Evolutionary conservation across 1,284 basidiomycete species (phyloP), one percentile per base, ranked within the genome.

Genomic region (Hymenochaete sp.): DNA sequence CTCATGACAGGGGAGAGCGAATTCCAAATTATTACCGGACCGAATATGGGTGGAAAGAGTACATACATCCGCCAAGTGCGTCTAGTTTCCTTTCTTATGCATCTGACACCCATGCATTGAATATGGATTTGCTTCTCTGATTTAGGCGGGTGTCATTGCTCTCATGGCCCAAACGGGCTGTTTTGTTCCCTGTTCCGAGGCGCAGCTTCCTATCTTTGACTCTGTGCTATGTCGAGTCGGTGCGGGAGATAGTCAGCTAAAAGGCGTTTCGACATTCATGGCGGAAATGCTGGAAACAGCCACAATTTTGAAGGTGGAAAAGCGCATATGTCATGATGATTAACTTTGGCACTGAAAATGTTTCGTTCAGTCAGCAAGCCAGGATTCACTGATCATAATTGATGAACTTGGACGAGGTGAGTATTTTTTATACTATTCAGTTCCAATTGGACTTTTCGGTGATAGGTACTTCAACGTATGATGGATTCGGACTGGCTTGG

Each of bases 251-350:
- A 93, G 88, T 62, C 93, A 98, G 62, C 69, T 98, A 35, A 98
- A 98, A 63, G 96, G 95, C 13, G 90, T 98, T 3, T 96, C 91
- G 24, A 99, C 96, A 0, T 99, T 98, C 62, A 98, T 98, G 95
- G 93, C 93, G 2, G 96, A 99, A 67, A 99, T 98, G 96, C 72
- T 95, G 9, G 91, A 95, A 63, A 98, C 93, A 0, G 93, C 96
- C 0, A 93, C 91, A 0, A 98, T 99, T 57, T 73, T 98, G 38
- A 78, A 87, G 57, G 89, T 91, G 44, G 26, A 77, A 64, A 28
- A 47, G 49, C 31, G 19, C 21, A 38, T 3, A 37, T 1, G 38
- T 8, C 13, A 35, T 13, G 5, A 1, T 14, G 29, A 11, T 28
- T 31, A 54, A 50, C 6, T 31, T 29, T 33, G 19, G 31, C 16